A percentile compares a stretch with the other conserved stretches of the same genome.
These are phyloP conservation scores for Elsinoe batatas DNA, from an alignment of 2,329 filamentous ascomycete species.

Conservation along the genomic window DNA sequence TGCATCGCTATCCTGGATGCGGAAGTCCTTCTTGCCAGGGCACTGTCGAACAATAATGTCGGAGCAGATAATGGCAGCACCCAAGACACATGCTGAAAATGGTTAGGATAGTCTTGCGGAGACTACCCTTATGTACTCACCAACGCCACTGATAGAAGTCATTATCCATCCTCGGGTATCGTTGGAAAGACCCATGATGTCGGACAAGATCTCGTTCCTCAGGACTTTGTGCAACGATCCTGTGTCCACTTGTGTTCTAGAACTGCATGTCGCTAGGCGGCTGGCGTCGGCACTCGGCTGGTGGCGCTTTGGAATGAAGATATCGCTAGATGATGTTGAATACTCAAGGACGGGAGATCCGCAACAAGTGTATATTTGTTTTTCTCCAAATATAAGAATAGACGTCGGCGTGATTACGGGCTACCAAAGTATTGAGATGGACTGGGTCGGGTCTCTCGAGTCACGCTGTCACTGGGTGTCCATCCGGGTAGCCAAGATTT, in stretches of 20 bases:
- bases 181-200: conserved; percentile 51
- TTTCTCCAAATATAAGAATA: neutral
- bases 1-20: conserved; percentile 76
- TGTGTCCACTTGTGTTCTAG: neutral
- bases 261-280: neutral
- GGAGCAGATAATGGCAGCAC: conserved; percentile 76
- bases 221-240: neutral
- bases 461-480: conserved; percentile 5
- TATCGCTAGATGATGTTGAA: neutral
- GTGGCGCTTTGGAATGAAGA: neutral
- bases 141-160: conserved; percentile 69
- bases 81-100: conserved; percentile 48
- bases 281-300: conserved; percentile 3
- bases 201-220: neutral
- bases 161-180: conserved; percentile 93
- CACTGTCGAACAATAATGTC: conserved; percentile 66
- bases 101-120: conserved; percentile 7
- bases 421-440: neutral
- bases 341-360: neutral
- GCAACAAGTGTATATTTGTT: neutral
- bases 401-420: neutral
- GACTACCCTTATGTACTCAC: conserved; percentile 30
- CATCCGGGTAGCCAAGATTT: conserved; percentile 7
- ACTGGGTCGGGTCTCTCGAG: neutral
- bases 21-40: conserved; percentile 65